These are phyloP conservation scores for Lycium ferocissimum DNA, from an alignment of 257 asterid species.

Conservation along the genomic window DNA sequence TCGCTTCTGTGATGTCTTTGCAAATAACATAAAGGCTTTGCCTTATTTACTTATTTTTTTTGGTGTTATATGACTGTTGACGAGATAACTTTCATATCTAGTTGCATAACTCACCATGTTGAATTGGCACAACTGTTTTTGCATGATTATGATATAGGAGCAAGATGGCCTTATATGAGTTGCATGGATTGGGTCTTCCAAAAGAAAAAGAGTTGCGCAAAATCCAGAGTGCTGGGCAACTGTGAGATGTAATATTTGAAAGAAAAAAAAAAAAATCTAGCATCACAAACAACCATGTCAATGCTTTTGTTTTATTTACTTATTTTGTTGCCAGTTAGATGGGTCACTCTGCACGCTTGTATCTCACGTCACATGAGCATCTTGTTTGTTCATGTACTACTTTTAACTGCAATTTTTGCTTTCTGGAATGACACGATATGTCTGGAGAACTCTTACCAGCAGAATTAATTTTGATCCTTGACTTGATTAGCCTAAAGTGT, in stretches of 20 bases:
- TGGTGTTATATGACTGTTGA: not conserved
- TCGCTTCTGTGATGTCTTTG: not conserved
- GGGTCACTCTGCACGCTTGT: not conserved
- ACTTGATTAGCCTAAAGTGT: not conserved
- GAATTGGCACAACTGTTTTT: not conserved
- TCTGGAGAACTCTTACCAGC: not conserved
- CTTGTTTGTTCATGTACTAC: slow-evolving; percentile 12
- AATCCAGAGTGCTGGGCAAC: not conserved
- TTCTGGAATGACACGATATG: not conserved
- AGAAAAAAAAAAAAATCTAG: not conserved
- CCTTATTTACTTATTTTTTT: no score
- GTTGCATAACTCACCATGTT: not conserved
- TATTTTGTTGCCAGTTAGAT: not conserved
- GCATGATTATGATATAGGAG: slow-evolving; percentile 1
- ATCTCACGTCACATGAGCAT: slow-evolving; percentile 9
- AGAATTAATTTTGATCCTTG: not conserved
- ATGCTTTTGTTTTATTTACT: not conserved
- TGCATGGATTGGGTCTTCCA: not conserved
- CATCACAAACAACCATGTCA: not conserved
- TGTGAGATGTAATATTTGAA: not conserved
- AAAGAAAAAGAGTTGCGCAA: not conserved
- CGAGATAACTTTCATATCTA: not conserved
- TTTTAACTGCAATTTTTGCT: slow-evolving; percentile 9
- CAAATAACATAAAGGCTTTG: not conserved
- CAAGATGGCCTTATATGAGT: not conserved